Base-by-base conservation (phyloP, 106 monocot genomes). In the Vanilla planifolia region DNA sequence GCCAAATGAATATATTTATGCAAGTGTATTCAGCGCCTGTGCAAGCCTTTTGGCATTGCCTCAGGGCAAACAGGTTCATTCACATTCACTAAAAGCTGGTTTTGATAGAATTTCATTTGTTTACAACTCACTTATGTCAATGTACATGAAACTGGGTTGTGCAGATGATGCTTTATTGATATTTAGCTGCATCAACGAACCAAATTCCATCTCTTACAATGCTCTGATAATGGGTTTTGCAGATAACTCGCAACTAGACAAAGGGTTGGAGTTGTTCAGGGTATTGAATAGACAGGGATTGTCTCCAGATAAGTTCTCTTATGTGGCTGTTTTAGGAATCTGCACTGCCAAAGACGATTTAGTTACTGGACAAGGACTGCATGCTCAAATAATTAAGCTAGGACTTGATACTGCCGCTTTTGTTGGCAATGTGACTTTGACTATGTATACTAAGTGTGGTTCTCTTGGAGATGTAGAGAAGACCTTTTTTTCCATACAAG, bases 111-210 rank as follows among this genome's bases (percentile, higher is more conserved):
- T 88, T 48, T 83, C 88, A 19, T 89, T 83, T 23, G 83, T 89
- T 26, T 65, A 67, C 33, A 83, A 83, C 55, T 83, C 88, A 2
- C 74, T 89, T 47, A 59, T 83, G 24, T 80, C 80, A 6, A 74
- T 89, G 83, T 89, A 80, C 69, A 74, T 80, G 68, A 89, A 83
- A 65, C 80, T 73, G 29, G 66, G 71, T 37, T 63, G 55, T 65
- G 47, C 65, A 7, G 68, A 66, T 43, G 56, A 69, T 57, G 83
- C 80, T 8, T 71, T 43, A 28, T 46, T 28, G 10, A 36, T 89
- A 50, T 89, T 89, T 64, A 51, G 35, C 53, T 28, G 43, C 32
- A 34, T 64, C 8, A 22, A 23, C 20, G 69, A 71, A 58, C 83
- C 83, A 16, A 75, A 69, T 67, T 59, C 57, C 11, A 61, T 83